Conservation (phyloP, 2,329 filamentous ascomycete species). For the Epichloe sylvatica region DNA sequence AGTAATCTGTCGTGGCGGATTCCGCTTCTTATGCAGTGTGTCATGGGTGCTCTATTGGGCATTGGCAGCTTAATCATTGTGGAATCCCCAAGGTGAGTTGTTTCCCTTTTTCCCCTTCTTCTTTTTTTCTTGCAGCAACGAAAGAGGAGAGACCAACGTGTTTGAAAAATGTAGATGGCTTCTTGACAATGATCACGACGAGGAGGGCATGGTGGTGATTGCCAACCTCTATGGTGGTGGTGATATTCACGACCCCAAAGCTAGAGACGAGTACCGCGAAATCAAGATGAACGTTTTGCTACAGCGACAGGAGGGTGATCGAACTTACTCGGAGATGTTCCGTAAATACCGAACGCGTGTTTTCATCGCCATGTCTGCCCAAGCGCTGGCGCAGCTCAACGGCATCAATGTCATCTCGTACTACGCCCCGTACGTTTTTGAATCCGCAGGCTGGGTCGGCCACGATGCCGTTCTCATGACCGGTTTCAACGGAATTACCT, state of each 20-base stretch:
- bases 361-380: constrained; percentile 97
- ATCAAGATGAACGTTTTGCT: constrained; percentile 98
- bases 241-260: constrained; percentile 85
- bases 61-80: constrained; percentile 84
- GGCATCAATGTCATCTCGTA: constrained; percentile 99
- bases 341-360: constrained; percentile 79
- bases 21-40: constrained; percentile 79
- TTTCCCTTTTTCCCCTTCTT: constrained; percentile 1
- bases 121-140: background rate
- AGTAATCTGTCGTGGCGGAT: constrained; percentile 80
- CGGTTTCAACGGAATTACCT: constrained; percentile 82
- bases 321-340: constrained; percentile 90
- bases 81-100: constrained; percentile 72
- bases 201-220: constrained; percentile 96
- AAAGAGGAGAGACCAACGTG: background rate
- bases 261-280: constrained; percentile 89
- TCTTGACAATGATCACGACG: constrained; percentile 91
- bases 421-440: constrained; percentile 92
- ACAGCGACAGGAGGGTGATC: constrained; percentile 86
- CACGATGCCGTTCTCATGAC: constrained; percentile 92
- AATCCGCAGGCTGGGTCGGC: constrained; percentile 89
- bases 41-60: constrained; percentile 81
- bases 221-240: constrained; percentile 93
- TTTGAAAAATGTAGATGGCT: constrained; percentile 55
- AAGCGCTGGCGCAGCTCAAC: constrained; percentile 89